A percentile compares a stretch with the other conserved stretches of the same genome.
These are phyloP conservation scores for Mycosphaerella arachidis DNA, from an alignment of 2,329 filamentous ascomycete species.

Conservation along the genomic window DNA sequence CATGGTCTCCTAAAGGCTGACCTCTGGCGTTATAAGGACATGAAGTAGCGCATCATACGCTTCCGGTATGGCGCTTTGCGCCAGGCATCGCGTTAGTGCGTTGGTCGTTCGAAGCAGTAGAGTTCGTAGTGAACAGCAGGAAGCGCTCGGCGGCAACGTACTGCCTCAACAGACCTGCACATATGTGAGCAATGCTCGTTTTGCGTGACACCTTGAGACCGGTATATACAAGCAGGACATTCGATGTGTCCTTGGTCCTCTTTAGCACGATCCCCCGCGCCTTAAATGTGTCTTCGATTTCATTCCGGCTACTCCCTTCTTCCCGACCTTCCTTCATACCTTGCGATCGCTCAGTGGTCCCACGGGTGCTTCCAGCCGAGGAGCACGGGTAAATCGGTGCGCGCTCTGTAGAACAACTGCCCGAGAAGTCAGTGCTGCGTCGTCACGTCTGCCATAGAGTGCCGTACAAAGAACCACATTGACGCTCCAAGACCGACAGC, in stretches of 20 bases:
- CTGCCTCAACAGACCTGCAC: no score
- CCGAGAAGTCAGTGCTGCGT: slow-evolving; percentile 5
- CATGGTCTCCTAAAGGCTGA: no score
- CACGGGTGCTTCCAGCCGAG: slow-evolving; percentile 94
- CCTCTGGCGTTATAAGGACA: no score
- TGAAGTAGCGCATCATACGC: no score
- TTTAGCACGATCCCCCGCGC: not conserved
- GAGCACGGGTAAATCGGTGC: slow-evolving; percentile 88
- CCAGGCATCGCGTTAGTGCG: no score
- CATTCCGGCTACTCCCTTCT: not conserved
- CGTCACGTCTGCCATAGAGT: not conserved
- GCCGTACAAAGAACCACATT: slow-evolving; percentile 95
- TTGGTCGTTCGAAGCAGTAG: no score
- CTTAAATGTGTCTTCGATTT: not conserved
- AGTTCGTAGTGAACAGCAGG: no score
- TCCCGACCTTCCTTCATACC: not conserved
- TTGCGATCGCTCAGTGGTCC: slow-evolving; percentile 64
- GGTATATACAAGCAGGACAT: not conserved
- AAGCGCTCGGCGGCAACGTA: no score
- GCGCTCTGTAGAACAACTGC: slow-evolving; percentile 91
- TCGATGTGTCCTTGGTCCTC: not conserved
- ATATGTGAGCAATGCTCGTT: no score
- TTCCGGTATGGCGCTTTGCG: no score
- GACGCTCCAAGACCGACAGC: slow-evolving; percentile 84
- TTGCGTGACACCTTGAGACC: not conserved